These are phyloP conservation scores for Sporisorium graminicola DNA, from an alignment of 1,284 basidiomycete genomes.

Conservation along the genomic window DNA sequence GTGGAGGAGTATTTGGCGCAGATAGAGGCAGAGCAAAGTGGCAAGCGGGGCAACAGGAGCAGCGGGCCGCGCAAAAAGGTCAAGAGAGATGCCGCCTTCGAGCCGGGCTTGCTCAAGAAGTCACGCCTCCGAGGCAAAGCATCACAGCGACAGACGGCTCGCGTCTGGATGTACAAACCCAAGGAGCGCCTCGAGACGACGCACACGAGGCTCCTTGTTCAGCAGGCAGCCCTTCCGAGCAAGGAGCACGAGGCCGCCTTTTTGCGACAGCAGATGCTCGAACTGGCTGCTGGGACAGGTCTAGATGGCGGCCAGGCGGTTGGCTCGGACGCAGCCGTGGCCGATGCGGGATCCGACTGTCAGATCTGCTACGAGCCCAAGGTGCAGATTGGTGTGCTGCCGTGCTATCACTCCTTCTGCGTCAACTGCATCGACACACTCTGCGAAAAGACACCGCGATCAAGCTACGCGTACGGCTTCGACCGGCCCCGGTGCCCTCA, in stretches of 20 bases:
- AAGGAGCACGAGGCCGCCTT: constrained; percentile 53
- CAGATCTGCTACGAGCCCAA: constrained; percentile 46
- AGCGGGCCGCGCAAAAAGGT: constrained; percentile 17
- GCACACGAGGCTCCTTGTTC: constrained; percentile 6
- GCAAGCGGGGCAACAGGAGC: not conserved
- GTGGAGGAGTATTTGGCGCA: constrained; percentile 30
- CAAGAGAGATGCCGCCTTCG: constrained; percentile 20
- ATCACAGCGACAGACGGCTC: constrained; percentile 31
- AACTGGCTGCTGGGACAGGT: constrained; percentile 77
- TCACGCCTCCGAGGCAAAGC: constrained; percentile 49
- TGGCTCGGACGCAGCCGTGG: constrained; percentile 76
- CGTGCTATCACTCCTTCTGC: constrained; percentile 57
- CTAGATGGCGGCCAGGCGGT: constrained; percentile 82
- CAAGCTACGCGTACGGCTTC: not conserved
- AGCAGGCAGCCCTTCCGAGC: constrained; percentile 12
- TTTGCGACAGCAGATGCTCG: constrained; percentile 31
- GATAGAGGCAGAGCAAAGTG: constrained; percentile 23
- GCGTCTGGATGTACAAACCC: constrained; percentile 52
- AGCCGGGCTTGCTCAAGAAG: constrained; percentile 44
- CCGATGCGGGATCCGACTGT: constrained; percentile 27
- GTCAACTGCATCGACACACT: constrained; percentile 44
- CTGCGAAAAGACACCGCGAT: constrained; percentile 23
- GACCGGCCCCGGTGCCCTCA: constrained; percentile 25
- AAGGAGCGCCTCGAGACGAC: constrained; percentile 44
- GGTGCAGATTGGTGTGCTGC: constrained; percentile 44